Percentiles rank a stretch among this genome's conserved stretches.
Conservation (phyloP, 2,329 filamentous ascomycete species). For the Alternaria longipes region DNA sequence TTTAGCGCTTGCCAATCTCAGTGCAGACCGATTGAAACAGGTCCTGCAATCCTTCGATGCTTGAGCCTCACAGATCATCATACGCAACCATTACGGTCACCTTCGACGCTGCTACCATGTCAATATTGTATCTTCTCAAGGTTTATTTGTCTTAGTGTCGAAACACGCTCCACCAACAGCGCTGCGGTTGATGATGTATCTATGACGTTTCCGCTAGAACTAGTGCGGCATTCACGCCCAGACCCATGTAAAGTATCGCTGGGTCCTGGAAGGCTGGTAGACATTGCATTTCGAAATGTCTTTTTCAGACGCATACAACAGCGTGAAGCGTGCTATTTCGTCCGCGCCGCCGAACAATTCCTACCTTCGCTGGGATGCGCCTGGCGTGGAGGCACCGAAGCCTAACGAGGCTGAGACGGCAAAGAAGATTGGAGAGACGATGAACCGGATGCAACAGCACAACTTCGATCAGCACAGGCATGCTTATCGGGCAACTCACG, state of each 20-base stretch:
- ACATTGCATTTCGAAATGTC: constrained; percentile 7
- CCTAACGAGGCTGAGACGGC: constrained; percentile 47
- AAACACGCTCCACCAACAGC: neutral
- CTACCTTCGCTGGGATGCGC: constrained; percentile 42
- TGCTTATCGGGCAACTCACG: constrained; percentile 50
- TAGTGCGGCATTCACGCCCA: constrained; percentile 1
- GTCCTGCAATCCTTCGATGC: neutral
- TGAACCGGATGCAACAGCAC: constrained; percentile 53
- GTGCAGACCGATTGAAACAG: neutral
- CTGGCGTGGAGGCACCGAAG: constrained; percentile 45
- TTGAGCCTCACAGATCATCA: constrained; percentile 5
- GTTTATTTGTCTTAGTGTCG: neutral
- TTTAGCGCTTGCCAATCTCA: neutral
- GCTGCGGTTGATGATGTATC: constrained; percentile 15
- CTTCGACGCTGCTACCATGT: neutral
- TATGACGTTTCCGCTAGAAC: constrained; percentile 15
- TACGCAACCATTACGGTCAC: neutral
- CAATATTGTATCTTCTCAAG: neutral
- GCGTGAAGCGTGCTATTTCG: constrained; percentile 24
- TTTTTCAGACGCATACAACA: constrained; percentile 15
- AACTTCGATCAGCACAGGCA: constrained; percentile 53
- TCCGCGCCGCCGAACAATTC: constrained; percentile 33
- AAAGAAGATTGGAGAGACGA: constrained; percentile 48
- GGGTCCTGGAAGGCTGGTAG: neutral
- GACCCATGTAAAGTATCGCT: neutral